Conservation (phyloP, 257 asterid species). For the Rhazya stricta region DNA sequence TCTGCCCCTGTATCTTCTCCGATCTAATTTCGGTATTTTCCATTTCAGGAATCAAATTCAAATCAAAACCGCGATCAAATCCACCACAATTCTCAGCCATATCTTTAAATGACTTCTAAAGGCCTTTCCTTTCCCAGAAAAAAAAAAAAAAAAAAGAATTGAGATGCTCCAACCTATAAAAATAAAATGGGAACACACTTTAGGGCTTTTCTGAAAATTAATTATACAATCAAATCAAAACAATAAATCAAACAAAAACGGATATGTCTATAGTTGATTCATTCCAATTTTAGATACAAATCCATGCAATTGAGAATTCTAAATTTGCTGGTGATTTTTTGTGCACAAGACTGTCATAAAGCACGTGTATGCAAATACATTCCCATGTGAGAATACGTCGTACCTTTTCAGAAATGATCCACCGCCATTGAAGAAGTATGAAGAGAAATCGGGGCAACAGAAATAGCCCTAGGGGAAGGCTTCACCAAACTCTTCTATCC, state of each 20-base stretch:
- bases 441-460: conserved; percentile 3
- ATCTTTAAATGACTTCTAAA: conserved; percentile 4
- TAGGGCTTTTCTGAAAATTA: conserved; percentile 8
- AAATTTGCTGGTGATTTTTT: neutral
- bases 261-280: neutral
- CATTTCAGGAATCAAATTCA: conserved; percentile 39
- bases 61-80: conserved; percentile 25
- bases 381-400: neutral
- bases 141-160: conserved; percentile 1
- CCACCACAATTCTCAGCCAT: conserved; percentile 17
- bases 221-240: conserved; percentile 1
- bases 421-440: conserved; percentile 16
- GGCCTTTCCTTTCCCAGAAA: neutral
- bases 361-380: conserved; percentile 6
- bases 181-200: conserved; percentile 7
- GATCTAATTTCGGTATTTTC: conserved; percentile 32
- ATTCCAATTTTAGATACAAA: neutral
- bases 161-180: conserved; percentile 14
- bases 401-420: conserved; percentile 2
- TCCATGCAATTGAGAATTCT: neutral
- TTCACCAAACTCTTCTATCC: neutral
- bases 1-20: conserved; percentile 49
- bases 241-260: conserved; percentile 2
- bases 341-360: neutral
- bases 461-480: conserved; percentile 18